Base-by-base conservation (phyloP, 192 early-diverging fungal species). In the Pilaira anomala region DNA sequence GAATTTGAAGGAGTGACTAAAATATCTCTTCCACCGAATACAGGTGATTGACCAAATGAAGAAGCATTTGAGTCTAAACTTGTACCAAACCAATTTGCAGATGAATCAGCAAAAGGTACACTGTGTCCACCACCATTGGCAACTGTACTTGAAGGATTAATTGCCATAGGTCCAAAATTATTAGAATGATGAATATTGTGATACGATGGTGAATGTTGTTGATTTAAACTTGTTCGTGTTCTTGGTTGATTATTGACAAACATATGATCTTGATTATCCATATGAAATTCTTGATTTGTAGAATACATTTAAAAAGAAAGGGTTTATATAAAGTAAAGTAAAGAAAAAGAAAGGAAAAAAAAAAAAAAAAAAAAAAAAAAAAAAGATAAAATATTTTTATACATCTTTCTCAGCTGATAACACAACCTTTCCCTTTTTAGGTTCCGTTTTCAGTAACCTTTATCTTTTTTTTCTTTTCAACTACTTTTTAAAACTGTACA, bases 51-150 rank as follows among this genome's bases (percentile, higher is more conserved):
- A 7, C 66, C 60, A 54, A 68, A 68, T 7, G 66, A 68, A 1
- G 66, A 68, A 6, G 58, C 60, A 25, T 60, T 68, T 7, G 66
- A 68, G 21, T 68, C 66, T 3, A 68, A 33, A 48, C 66, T 68
- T 19, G 59, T 68, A 25, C 66, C 51, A 26, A 68, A 62, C 66
- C 66, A 67, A 29, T 67, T 50, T 2, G 66, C 39, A 36, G 59
- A 39, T 36, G 57, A 24, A 8, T 59, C 57, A 14, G 58, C 41
- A 22, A 67, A 53, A 13, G 50, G 60, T 28, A 62, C 29, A 8
- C 25, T 28, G 9, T 30, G 29, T 30, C 39, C 55, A 3, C 22
- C 52, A 29, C n/a, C 48, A 8, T 26, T 36, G 4, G 62, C 49
- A 28, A 26, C 48, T 6, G 60, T 46, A 4, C 26, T 28, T 3